Conservation (phyloP, 371 early-diverging fungal genomes). For the Syncephalastrum racemosum region DNA sequence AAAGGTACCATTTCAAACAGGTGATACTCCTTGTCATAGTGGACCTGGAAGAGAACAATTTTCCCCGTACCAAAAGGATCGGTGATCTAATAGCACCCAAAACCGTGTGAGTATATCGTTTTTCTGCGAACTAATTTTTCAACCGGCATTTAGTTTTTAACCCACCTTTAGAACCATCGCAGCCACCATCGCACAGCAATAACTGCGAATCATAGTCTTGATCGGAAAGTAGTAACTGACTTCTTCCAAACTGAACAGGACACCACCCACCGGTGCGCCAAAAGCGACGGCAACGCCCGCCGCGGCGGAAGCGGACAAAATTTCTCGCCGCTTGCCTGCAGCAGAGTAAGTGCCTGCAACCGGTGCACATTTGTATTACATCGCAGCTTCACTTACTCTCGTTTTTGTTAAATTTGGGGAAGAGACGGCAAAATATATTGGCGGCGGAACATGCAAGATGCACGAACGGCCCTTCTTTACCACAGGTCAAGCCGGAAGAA, state of each 20-base stretch:
- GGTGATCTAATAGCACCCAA: slow-evolving; percentile 49
- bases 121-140: not conserved
- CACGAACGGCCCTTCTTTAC: slow-evolving; percentile 96
- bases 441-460: slow-evolving; percentile 92
- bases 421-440: slow-evolving; percentile 78
- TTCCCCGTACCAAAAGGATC: slow-evolving; percentile 92
- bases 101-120: slow-evolving; percentile 3
- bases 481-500: slow-evolving; percentile 81
- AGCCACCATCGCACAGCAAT: slow-evolving; percentile 89
- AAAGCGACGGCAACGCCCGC: slow-evolving; percentile 95
- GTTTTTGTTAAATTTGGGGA: slow-evolving; percentile 80
- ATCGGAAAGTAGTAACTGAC: slow-evolving; percentile 90
- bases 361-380: not conserved
- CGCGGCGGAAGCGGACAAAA: slow-evolving; percentile 84
- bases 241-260: slow-evolving; percentile 86
- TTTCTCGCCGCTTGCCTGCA: slow-evolving; percentile 72
- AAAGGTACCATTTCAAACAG: slow-evolving; percentile 87
- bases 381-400: slow-evolving; percentile 53
- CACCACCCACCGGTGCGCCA: slow-evolving; percentile 92
- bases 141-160: slow-evolving; percentile 11
- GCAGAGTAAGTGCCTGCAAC: not conserved
- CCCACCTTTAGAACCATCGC: slow-evolving; percentile 77
- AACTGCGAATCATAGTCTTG: slow-evolving; percentile 88
- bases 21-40: slow-evolving; percentile 84
- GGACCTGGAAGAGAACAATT: slow-evolving; percentile 89